Percentiles rank a stretch among this genome's conserved stretches.
Evolutionary conservation across 1,284 basidiomycete genomes (phyloP).

Genomic region (Erythrobasidium hasegawianum): DNA sequence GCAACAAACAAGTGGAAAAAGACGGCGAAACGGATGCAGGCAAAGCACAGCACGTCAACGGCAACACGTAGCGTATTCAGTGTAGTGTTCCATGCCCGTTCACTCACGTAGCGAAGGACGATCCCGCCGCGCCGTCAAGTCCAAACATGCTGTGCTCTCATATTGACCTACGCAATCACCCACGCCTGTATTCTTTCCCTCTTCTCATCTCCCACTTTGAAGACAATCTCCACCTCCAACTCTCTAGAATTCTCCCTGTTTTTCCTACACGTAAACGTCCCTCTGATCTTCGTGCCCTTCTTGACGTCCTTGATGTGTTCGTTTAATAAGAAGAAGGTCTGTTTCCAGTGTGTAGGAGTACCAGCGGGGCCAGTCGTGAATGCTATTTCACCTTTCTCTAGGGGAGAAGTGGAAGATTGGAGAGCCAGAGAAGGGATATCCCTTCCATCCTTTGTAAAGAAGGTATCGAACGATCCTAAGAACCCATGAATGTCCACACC

Average conservation of each 20-base stretch:
- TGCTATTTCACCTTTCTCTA: slow-evolving; percentile 60
- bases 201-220: slow-evolving; percentile 53
- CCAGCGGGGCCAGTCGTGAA: slow-evolving; percentile 89
- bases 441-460: slow-evolving; percentile 65
- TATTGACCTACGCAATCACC: slow-evolving; percentile 5
- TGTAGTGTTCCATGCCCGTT: too few relatives aligned
- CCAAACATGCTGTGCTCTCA: too few relatives aligned
- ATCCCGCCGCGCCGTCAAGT: too few relatives aligned
- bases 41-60: too few relatives aligned
- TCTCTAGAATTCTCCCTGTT: slow-evolving; percentile 77
- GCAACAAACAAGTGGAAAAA: too few relatives aligned
- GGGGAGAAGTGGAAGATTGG: neutral
- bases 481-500: slow-evolving; percentile 68
- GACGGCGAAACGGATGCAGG: too few relatives aligned
- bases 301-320: slow-evolving; percentile 65
- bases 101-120: too few relatives aligned
- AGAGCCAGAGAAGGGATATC: slow-evolving; percentile 73
- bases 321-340: slow-evolving; percentile 81
- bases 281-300: slow-evolving; percentile 70
- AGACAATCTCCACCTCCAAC: slow-evolving; percentile 88
- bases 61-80: too few relatives aligned
- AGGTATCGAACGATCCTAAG: slow-evolving; percentile 87
- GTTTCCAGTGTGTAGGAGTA: slow-evolving; percentile 96
- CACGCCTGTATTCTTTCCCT: slow-evolving; percentile 20
- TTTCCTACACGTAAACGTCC: slow-evolving; percentile 78